phyloP scores from a whole-genome alignment of 1,284 basidiomycete species.

The Cryptococcus hybrid region DNA sequence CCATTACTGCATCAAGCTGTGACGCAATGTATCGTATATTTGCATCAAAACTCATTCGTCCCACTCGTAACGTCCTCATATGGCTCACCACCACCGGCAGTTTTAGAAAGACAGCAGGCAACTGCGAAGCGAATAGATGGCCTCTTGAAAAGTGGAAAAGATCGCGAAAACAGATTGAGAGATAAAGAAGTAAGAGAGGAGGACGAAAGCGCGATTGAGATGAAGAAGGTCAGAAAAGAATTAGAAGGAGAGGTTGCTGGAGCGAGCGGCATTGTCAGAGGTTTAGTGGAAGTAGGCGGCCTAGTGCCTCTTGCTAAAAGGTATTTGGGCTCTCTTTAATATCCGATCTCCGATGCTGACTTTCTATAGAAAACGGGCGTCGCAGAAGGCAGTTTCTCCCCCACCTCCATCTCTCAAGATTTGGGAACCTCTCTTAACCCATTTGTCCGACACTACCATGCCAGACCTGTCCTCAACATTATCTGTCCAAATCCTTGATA shows the following conservation, averaged over 20 bases:
- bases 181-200: conserved; percentile 73
- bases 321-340: conserved; percentile 51
- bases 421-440: conserved; percentile 68
- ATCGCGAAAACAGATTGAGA: conserved; percentile 40
- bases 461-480: conserved; percentile 58
- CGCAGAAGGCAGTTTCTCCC: conserved; percentile 54
- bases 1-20: conserved; percentile 73
- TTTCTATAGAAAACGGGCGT: conserved; percentile 52
- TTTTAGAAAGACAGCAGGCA: conserved; percentile 29
- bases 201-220: conserved; percentile 54
- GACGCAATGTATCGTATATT: conserved; percentile 59
- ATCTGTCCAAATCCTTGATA: conserved; percentile 55
- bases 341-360: not conserved
- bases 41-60: conserved; percentile 72
- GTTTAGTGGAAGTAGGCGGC: conserved; percentile 62
- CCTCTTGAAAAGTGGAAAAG: conserved; percentile 42
- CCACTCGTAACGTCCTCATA: conserved; percentile 62
- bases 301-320: conserved; percentile 77
- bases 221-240: conserved; percentile 36
- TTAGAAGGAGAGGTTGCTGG: conserved; percentile 57
- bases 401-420: conserved; percentile 58
- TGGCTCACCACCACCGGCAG: conserved; percentile 32
- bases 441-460: conserved; percentile 59
- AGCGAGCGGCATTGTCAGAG: conserved; percentile 67
- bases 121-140: conserved; percentile 56